phyloP scores from a whole-genome alignment of 352 stramenopile species.

The Pythium aquatile region DNA sequence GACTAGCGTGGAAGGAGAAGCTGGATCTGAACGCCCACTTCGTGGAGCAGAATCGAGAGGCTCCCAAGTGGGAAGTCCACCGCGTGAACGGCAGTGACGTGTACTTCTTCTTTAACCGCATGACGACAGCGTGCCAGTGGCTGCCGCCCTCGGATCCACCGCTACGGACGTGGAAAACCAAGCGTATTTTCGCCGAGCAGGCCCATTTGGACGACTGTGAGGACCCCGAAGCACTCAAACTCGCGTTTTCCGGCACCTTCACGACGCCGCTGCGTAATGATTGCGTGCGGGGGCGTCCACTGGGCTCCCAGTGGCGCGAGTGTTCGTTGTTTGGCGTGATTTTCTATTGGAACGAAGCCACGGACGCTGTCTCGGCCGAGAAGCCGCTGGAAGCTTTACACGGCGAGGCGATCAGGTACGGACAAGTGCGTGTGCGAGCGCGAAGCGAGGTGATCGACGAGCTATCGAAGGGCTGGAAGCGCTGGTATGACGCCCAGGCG shows the following conservation, averaged over 20 bases:
- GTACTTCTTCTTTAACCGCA: constrained; percentile 77
- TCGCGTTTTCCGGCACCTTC: constrained; percentile 47
- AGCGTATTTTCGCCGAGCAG: constrained; percentile 50
- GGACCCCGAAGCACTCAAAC: constrained; percentile 39
- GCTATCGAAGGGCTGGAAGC: constrained; percentile 39
- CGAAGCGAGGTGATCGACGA: constrained; percentile 69
- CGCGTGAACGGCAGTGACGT: constrained; percentile 51
- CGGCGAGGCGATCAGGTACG: constrained; percentile 54
- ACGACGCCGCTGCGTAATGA: constrained; percentile 38
- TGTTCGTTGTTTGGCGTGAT: constrained; percentile 45
- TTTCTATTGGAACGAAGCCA: constrained; percentile 48
- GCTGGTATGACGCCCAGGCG: constrained; percentile 55
- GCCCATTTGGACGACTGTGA: constrained; percentile 47
- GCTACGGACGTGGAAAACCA: constrained; percentile 45
- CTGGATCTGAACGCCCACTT: constrained; percentile 42
- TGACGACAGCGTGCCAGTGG: constrained; percentile 56
- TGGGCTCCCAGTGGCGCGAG: constrained; percentile 53
- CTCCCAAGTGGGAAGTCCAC: constrained; percentile 60
- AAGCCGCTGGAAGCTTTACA: constrained; percentile 54
- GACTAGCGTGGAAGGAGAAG: constrained; percentile 72
- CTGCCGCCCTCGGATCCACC: constrained; percentile 37
- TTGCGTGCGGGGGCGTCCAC: constrained; percentile 34
- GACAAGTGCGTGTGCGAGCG: constrained; percentile 44
- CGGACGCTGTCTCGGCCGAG: constrained; percentile 40
- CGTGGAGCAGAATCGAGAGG: constrained; percentile 47